phyloP scores from a whole-genome alignment of 2,329 filamentous ascomycete species.

The Botryosphaeria agaves region DNA sequence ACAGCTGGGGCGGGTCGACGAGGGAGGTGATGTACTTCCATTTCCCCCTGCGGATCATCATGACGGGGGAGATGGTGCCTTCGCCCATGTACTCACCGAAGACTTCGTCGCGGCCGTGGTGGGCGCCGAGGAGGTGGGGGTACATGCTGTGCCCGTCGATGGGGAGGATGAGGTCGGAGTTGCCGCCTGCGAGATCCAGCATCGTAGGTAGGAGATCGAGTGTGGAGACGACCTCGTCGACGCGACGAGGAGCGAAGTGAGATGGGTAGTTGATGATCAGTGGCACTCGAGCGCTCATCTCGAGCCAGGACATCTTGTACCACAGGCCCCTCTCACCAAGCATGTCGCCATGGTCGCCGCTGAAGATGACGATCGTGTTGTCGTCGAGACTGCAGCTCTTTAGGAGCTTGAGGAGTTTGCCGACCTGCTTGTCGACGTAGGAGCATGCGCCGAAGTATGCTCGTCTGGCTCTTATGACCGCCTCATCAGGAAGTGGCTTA shows the following conservation, averaged over 20 bases:
- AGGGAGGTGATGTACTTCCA: slow-evolving; percentile 90
- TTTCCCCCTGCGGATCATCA: slow-evolving; percentile 80
- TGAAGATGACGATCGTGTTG: slow-evolving; percentile 83
- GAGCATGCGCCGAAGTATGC: slow-evolving; percentile 89
- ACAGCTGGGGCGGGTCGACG: slow-evolving; percentile 70
- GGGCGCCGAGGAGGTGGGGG: slow-evolving; percentile 51
- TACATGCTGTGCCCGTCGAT: slow-evolving; percentile 73
- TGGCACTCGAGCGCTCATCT: slow-evolving; percentile 77
- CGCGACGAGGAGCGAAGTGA: slow-evolving; percentile 56
- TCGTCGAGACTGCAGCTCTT: slow-evolving; percentile 66
- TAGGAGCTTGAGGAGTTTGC: slow-evolving; percentile 59
- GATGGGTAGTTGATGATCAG: slow-evolving; percentile 70
- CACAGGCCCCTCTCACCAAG: slow-evolving; percentile 79
- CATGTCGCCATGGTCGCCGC: slow-evolving; percentile 92
- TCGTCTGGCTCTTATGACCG: slow-evolving; percentile 68
- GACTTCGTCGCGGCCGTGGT: slow-evolving; percentile 64
- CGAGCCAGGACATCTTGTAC: slow-evolving; percentile 98
- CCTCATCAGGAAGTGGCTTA: slow-evolving; percentile 66
- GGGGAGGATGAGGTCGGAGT: slow-evolving; percentile 52
- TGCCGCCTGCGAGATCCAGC: slow-evolving; percentile 61
- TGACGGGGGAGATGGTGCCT: slow-evolving; percentile 71
- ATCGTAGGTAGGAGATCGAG: slow-evolving; percentile 82
- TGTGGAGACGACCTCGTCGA: slow-evolving; percentile 74
- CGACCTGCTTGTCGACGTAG: slow-evolving; percentile 87
- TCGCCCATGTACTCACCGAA: slow-evolving; percentile 92